Conservation (phyloP, 306 rosid species). For the Biancaea sappan region DNA sequence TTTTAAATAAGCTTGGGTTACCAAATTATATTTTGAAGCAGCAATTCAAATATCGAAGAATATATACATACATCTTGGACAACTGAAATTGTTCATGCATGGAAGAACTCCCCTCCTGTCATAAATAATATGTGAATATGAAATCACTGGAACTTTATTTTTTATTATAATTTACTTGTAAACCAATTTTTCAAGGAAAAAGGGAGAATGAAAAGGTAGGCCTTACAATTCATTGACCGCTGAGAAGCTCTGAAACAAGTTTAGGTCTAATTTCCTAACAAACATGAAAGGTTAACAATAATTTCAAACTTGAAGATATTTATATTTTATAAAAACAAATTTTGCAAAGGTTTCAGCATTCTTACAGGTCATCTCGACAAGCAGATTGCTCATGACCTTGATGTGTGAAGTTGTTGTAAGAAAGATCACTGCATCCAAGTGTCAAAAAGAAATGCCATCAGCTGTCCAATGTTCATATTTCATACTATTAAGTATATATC, state of each 20-base stretch:
- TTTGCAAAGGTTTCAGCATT: conserved; percentile 25
- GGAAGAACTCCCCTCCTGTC: conserved; percentile 60
- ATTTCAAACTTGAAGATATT: conserved; percentile 20
- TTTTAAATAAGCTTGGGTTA: neutral
- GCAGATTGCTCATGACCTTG: conserved; percentile 61
- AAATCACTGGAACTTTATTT: conserved; percentile 23
- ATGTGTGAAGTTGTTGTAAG: conserved; percentile 82
- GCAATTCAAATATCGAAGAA: neutral
- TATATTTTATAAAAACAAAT: conserved; percentile 11
- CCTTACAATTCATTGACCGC: conserved; percentile 55
- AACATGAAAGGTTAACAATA: conserved; percentile 31
- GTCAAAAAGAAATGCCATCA: conserved; percentile 29
- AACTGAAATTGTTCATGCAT: conserved; percentile 53
- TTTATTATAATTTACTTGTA: neutral
- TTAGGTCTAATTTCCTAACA: conserved; percentile 73
- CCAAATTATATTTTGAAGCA: conserved; percentile 5
- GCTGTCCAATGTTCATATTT: neutral
- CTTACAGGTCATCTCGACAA: conserved; percentile 67
- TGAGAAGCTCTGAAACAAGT: conserved; percentile 69
- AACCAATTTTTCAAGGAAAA: conserved; percentile 9
- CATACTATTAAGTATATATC: neutral
- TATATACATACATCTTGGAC: conserved; percentile 73
- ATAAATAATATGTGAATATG: conserved; percentile 19
- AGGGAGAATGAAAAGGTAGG: conserved; percentile 24
- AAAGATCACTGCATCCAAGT: conserved; percentile 74